These are phyloP conservation scores for Penicillium sp. DNA, from an alignment of 2,329 filamentous ascomycete genomes.

Conservation along the genomic window DNA sequence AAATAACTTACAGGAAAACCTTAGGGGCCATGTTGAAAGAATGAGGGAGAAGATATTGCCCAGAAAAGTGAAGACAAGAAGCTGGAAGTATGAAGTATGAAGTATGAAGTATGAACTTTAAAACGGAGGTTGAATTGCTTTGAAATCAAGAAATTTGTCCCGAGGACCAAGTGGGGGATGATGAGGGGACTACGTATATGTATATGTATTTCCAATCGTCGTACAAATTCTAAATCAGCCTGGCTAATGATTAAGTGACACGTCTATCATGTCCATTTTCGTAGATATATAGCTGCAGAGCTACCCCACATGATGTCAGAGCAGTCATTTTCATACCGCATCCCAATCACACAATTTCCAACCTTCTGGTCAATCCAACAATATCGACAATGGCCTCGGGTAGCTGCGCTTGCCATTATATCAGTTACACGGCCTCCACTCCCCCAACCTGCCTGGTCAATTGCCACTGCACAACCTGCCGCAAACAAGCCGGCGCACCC, in stretches of 20 bases:
- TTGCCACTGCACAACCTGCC: conserved; percentile 53
- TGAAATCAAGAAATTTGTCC: conserved; percentile 26
- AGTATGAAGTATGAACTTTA: too few relatives aligned
- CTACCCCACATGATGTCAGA: conserved; percentile 15
- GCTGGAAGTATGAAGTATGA: too few relatives aligned
- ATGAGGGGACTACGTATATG: not conserved
- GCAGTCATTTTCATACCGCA: not conserved
- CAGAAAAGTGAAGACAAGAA: not conserved
- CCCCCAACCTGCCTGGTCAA: conserved; percentile 39
- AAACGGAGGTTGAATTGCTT: conserved; percentile 17
- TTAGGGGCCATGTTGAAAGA: conserved; percentile 31
- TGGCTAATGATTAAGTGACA: not conserved
- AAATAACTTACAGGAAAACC: conserved; percentile 35
- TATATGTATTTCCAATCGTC: too few relatives aligned
- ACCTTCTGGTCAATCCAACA: not conserved
- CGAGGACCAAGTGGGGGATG: conserved; percentile 8
- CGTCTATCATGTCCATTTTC: not conserved
- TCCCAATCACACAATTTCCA: not conserved
- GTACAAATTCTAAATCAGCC: not conserved
- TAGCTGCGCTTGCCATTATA: conserved; percentile 46
- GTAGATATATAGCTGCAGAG: not conserved
- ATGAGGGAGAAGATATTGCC: not conserved
- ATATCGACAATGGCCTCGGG: conserved; percentile 35
- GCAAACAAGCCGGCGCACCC: conserved; percentile 49
- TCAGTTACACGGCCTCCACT: conserved; percentile 43